Conservation (phyloP, 331 rosid genomes). For the Rosa hybrid region DNA sequence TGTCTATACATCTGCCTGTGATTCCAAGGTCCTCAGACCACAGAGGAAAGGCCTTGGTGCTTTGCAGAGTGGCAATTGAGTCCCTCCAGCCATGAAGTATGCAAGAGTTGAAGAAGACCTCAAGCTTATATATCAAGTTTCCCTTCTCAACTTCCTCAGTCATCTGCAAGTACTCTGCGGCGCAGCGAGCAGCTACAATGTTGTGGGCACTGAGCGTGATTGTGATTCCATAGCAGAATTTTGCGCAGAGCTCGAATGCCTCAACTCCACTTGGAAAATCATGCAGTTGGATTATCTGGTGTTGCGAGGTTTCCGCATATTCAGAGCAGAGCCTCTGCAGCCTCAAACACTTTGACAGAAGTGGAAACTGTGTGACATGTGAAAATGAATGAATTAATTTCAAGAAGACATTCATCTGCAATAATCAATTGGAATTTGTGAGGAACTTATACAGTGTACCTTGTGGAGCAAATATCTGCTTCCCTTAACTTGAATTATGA, state of each 20-base stretch:
- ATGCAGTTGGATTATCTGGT: slow-evolving; percentile 74
- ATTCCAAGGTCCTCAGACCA: slow-evolving; percentile 91
- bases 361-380: slow-evolving; percentile 72
- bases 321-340: slow-evolving; percentile 83
- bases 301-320: slow-evolving; percentile 64
- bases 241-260: slow-evolving; percentile 89
- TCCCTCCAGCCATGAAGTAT: slow-evolving; percentile 96
- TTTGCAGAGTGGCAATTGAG: slow-evolving; percentile 75
- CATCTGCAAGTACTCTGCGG: slow-evolving; percentile 92
- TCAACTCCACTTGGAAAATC: slow-evolving; percentile 90
- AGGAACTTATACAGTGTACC: slow-evolving; percentile 38
- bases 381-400: slow-evolving; percentile 27
- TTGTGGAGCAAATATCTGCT: slow-evolving; percentile 94
- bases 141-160: slow-evolving; percentile 96
- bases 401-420: slow-evolving; percentile 9
- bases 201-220: slow-evolving; percentile 90
- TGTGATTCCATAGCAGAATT: slow-evolving; percentile 93
- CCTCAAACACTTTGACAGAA: slow-evolving; percentile 81
- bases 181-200: slow-evolving; percentile 80
- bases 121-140: slow-evolving; percentile 76
- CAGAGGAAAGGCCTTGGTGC: slow-evolving; percentile 67
- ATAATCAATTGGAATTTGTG: neutral
- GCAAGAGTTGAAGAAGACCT: slow-evolving; percentile 88
- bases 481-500: slow-evolving; percentile 85
- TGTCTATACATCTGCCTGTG: slow-evolving; percentile 80